A percentile compares a stretch with the other conserved stretches of the same genome.
Evolutionary conservation across 306 rosid genomes (phyloP).

Genomic region (Cicer cuneatum): DNA sequence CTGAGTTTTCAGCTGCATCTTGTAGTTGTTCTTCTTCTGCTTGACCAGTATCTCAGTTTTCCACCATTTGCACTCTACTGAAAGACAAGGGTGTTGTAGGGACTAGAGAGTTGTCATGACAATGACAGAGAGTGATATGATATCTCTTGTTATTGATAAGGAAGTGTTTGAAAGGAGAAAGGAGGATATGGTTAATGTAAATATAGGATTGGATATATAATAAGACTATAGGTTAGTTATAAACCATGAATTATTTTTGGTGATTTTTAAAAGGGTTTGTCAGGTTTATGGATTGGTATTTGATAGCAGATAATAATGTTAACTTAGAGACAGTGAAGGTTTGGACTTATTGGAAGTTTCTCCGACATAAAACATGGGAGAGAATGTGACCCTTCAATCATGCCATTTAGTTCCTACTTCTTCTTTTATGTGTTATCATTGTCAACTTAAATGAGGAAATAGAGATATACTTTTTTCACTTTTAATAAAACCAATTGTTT

Average conservation of each 20-base stretch:
- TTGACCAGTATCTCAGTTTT: conserved; percentile 43
- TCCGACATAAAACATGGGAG: conserved; percentile 93
- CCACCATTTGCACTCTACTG: conserved; percentile 62
- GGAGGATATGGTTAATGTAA: conserved; percentile 48
- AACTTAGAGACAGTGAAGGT: conserved; percentile 54
- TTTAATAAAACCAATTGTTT: not conserved
- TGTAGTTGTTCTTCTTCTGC: conserved; percentile 44
- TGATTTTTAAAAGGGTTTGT: conserved; percentile 50
- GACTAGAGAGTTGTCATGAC: conserved; percentile 16
- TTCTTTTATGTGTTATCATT: conserved; percentile 37
- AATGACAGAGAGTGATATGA: conserved; percentile 36
- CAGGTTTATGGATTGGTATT: conserved; percentile 57
- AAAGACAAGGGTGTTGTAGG: conserved; percentile 37
- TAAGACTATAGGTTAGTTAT: conserved; percentile 41
- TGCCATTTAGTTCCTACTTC: conserved; percentile 15
- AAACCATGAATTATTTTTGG: conserved; percentile 47
- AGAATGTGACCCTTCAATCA: conserved; percentile 67
- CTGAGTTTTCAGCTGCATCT: conserved; percentile 63
- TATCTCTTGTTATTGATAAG: conserved; percentile 41
- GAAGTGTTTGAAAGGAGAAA: conserved; percentile 55
- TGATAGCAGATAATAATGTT: conserved; percentile 62
- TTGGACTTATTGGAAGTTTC: conserved; percentile 77
- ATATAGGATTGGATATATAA: conserved; percentile 41
- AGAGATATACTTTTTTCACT: conserved; percentile 5
- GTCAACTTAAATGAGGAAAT: conserved; percentile 55